Percentiles rank a stretch among this genome's conserved stretches.
Conservation (phyloP, 129 eudicot genomes). For the Flaveria brownii region DNA sequence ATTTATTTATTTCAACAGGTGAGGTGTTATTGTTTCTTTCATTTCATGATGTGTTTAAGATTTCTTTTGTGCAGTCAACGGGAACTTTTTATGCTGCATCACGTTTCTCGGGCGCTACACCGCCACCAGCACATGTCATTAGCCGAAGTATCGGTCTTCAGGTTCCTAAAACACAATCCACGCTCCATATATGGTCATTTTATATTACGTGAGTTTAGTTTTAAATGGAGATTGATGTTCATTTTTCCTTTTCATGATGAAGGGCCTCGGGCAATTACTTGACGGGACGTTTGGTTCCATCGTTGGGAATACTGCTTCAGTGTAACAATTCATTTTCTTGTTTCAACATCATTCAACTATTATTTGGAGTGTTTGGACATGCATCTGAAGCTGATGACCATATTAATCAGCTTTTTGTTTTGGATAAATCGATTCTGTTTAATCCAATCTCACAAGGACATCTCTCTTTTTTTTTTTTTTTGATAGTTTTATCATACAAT, state of each 20-base stretch:
- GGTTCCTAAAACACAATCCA: constrained; percentile 40
- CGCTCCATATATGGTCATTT: neutral
- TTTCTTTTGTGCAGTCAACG: constrained; percentile 64
- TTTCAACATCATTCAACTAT: neutral
- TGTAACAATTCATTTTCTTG: constrained; percentile 47
- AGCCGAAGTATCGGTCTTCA: constrained; percentile 93
- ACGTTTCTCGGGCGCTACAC: constrained; percentile 89
- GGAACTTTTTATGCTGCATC: constrained; percentile 89
- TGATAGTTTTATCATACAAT: neutral
- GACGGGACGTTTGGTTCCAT: constrained; percentile 79
- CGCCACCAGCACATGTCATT: constrained; percentile 87
- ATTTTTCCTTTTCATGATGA: constrained; percentile 16
- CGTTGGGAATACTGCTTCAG: constrained; percentile 84
- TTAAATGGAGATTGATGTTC: neutral
- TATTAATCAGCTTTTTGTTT: neutral
- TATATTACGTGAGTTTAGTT: neutral
- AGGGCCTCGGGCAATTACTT: constrained; percentile 88
- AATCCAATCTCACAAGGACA: too few relatives aligned
- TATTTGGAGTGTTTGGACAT: neutral
- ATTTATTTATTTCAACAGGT: neutral
- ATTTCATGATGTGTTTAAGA: constrained; percentile 1
- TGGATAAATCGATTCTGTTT: neutral
- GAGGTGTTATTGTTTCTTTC: neutral
- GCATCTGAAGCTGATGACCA: neutral
- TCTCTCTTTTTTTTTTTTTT: neutral